Conservation (phyloP, 1,284 basidiomycete species). For the Veloporphyrellus conicus region DNA sequence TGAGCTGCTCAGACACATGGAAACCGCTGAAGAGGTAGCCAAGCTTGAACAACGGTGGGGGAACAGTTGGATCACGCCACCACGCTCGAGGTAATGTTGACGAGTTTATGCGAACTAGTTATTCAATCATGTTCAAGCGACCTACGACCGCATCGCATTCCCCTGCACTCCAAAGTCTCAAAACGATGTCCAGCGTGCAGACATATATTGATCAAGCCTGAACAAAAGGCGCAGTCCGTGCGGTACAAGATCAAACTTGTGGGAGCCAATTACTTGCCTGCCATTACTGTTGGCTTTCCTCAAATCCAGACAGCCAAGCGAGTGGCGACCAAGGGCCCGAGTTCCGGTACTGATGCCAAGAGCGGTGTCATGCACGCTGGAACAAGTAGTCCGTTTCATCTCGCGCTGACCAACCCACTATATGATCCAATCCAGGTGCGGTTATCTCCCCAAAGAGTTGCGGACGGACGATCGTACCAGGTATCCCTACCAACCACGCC, state of each 20-base stretch:
- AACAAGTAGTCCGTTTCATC: conserved; percentile 79
- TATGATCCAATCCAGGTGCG: conserved; percentile 91
- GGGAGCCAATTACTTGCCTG: conserved; percentile 89
- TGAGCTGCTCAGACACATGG: conserved; percentile 62
- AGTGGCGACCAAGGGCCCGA: conserved; percentile 40
- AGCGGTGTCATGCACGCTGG: conserved; percentile 60
- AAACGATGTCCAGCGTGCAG: conserved; percentile 93
- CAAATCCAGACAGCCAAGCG: conserved; percentile 50
- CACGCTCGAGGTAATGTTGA: conserved; percentile 53
- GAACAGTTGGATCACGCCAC: conserved; percentile 71
- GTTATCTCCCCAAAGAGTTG: conserved; percentile 62
- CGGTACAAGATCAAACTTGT: conserved; percentile 97
- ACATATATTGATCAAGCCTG: conserved; percentile 97
- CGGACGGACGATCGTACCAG: conserved; percentile 51
- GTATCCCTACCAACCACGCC: conserved; percentile 70
- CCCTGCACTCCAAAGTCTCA: conserved; percentile 87
- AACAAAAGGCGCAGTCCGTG: conserved; percentile 90
- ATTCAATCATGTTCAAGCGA: conserved; percentile 49
- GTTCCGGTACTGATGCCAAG: conserved; percentile 41
- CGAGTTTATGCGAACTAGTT: not conserved
- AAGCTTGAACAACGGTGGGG: conserved; percentile 77
- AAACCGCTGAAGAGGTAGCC: conserved; percentile 61
- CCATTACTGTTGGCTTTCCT: conserved; percentile 73
- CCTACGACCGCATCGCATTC: conserved; percentile 81
- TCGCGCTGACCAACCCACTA: conserved; percentile 87